Percentiles rank a stretch among this genome's conserved stretches.
Evolutionary conservation across 768 basidiomycete genomes (phyloP).

Genomic region (Atractiella rhizophila): DNA sequence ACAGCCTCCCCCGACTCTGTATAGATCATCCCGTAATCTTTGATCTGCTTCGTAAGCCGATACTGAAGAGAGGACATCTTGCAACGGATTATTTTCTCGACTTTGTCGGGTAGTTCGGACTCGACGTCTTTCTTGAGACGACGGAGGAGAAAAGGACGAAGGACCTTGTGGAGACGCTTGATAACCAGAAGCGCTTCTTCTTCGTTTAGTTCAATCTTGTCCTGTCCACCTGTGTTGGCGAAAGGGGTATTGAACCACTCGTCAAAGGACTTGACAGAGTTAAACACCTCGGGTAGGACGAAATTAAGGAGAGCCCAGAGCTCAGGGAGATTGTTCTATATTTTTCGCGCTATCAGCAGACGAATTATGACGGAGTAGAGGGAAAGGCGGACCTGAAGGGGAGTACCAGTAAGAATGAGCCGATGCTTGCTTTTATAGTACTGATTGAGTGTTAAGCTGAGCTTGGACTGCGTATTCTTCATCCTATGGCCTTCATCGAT

Average conservation of each 20-base stretch:
- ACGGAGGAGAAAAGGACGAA: slow-evolving; percentile 85
- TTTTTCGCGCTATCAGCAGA: slow-evolving; percentile 33
- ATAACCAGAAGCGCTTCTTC: slow-evolving; percentile 96
- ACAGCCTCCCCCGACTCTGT: slow-evolving; percentile 21
- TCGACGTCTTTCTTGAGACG: slow-evolving; percentile 86
- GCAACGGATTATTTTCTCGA: slow-evolving; percentile 51
- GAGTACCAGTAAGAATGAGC: slow-evolving; percentile 88
- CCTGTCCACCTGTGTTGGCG: slow-evolving; percentile 86
- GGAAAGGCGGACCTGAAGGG: slow-evolving; percentile 46
- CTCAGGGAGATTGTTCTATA: slow-evolving; percentile 81
- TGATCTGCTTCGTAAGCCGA: slow-evolving; percentile 24
- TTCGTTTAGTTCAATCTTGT: slow-evolving; percentile 98
- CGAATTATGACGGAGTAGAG: neutral
- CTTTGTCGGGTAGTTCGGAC: slow-evolving; percentile 44
- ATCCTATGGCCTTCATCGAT: slow-evolving; percentile 88
- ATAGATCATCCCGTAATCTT: slow-evolving; percentile 48
- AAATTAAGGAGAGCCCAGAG: slow-evolving; percentile 92
- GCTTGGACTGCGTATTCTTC: slow-evolving; percentile 75
- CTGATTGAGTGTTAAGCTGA: slow-evolving; percentile 30
- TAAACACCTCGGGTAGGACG: slow-evolving; percentile 92
- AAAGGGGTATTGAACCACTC: slow-evolving; percentile 99
- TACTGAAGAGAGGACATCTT: slow-evolving; percentile 32
- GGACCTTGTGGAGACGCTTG: slow-evolving; percentile 49
- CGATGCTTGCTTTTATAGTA: slow-evolving; percentile 60
- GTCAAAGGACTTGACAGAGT: slow-evolving; percentile 95